Base-by-base conservation (phyloP, 176 grass and related monocot species). In the Rhynchospora breviuscula region DNA sequence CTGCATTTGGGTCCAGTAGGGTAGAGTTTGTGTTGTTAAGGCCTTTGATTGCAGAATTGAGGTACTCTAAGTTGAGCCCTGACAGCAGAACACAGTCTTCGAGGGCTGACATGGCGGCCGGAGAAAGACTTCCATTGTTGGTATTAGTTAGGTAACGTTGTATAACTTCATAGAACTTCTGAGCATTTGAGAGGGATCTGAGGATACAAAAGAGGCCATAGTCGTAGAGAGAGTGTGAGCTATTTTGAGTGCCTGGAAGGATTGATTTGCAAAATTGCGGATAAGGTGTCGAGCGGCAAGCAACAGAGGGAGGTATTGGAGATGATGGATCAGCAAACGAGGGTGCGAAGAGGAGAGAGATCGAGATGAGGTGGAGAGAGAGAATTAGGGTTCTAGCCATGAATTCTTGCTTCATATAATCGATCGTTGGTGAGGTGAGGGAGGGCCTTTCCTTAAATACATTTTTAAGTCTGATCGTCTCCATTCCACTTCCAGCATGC, bases 11-110 rank as follows among this genome's bases (percentile, higher is more conserved):
- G 79, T 98, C 92, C 53, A 90, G 80, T 15, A 94, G 89, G 31
- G 78, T 85, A 53, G 92, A 84, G 6, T 88, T 83, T 13, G 51
- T 22, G 61, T 68, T 19, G 56, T 82, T 49, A 75, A 98, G 86
- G 8, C 90, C 75, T 0, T 57, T 45, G 59, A 79, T 88, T 21
- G 92, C 80, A 22, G 87, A 54, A 6, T 81, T 59, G 10, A 98
- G 85, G 89, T 94, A 95, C 77, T 93, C 92, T 48, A 95, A 77
- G 88, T 95, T 98, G 68, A 98, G 80, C n/a, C 59, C 79, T 1
- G 90, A 89, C 31, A 98, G 88, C 21, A 98, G 88, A 63, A 88
- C 86, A 82, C 92, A 98, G 86, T 95, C 92, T 12, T 81, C 69
- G 7, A 95, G 84, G 44, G 91, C 89, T n/a, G 75, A 85, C 9